Conservation (phyloP, 179 eudicot genomes). For the Nepenthes alata region DNA sequence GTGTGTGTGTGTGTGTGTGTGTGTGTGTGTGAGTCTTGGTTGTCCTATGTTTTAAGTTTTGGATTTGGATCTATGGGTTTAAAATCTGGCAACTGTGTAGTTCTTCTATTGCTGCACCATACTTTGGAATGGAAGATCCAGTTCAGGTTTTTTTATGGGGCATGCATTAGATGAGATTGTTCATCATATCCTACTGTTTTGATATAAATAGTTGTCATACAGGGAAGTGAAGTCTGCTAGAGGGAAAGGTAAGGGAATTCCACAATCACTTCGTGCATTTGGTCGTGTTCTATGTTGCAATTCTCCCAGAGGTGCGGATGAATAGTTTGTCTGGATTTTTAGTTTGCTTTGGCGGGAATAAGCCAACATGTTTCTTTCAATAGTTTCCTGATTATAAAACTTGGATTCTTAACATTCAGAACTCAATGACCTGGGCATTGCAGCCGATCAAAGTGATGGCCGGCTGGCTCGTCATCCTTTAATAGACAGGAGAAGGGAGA, state of each 20-base stretch:
- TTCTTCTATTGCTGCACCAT: too few relatives aligned
- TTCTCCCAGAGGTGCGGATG: constrained; percentile 45
- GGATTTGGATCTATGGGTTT: too few relatives aligned
- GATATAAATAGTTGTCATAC: not conserved
- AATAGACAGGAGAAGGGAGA: constrained; percentile 35
- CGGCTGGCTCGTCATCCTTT: constrained; percentile 64
- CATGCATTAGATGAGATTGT: too few relatives aligned
- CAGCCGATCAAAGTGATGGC: constrained; percentile 59
- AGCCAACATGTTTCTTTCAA: not conserved
- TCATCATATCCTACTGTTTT: too few relatives aligned
- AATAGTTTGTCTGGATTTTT: not conserved
- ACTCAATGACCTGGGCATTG: constrained; percentile 34
- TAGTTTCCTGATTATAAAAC: not conserved
- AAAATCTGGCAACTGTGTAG: too few relatives aligned
- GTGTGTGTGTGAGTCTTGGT: too few relatives aligned
- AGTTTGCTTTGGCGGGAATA: not conserved
- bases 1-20: too few relatives aligned
- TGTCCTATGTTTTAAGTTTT: too few relatives aligned
- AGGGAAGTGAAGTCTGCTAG: constrained; percentile 44
- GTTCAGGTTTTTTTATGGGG: too few relatives aligned
- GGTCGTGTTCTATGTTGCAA: constrained; percentile 53
- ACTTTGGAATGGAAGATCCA: too few relatives aligned
- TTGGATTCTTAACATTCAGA: constrained; percentile 30
- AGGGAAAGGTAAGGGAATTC: constrained; percentile 75
- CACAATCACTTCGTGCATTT: constrained; percentile 76